Conservation (phyloP, 2,329 filamentous ascomycete genomes). For the Paraphaeosphaeria sporulosa region DNA sequence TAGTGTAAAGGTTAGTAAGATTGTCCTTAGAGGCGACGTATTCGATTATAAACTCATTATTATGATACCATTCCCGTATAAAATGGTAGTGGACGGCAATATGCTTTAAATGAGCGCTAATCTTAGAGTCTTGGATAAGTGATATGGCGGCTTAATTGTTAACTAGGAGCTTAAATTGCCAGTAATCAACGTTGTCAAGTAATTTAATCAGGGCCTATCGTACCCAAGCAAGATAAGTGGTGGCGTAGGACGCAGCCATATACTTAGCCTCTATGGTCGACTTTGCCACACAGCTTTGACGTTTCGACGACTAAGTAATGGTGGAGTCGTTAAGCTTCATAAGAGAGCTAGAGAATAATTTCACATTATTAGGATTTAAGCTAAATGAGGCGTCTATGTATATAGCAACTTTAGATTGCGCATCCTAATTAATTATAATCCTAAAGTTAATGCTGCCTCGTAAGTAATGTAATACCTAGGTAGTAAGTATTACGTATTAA, state of each 20-base stretch:
- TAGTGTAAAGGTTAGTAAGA: too few relatives aligned
- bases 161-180: background rate
- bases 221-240: conserved; percentile 15
- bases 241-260: conserved; percentile 17
- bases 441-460: background rate
- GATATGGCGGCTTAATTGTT: conserved; percentile 15
- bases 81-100: too few relatives aligned
- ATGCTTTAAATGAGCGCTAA: too few relatives aligned
- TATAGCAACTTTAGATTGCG: background rate
- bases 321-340: conserved; percentile 24
- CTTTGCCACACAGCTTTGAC: too few relatives aligned
- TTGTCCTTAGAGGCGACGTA: too few relatives aligned
- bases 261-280: too few relatives aligned
- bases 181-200: too few relatives aligned
- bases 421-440: background rate
- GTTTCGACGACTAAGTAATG: conserved; percentile 28
- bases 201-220: conserved; percentile 9
- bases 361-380: conserved; percentile 15
- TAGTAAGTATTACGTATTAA: background rate
- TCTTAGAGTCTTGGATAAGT: too few relatives aligned
- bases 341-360: conserved; percentile 26
- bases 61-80: too few relatives aligned
- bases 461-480: conserved; percentile 7
- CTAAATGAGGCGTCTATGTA: conserved; percentile 15
- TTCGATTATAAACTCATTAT: too few relatives aligned